Percentiles rank a stretch among this genome's conserved stretches.
phyloP scores from a whole-genome alignment of 1,139 yeast genomes.

The Yamadazyma aaseri region DNA sequence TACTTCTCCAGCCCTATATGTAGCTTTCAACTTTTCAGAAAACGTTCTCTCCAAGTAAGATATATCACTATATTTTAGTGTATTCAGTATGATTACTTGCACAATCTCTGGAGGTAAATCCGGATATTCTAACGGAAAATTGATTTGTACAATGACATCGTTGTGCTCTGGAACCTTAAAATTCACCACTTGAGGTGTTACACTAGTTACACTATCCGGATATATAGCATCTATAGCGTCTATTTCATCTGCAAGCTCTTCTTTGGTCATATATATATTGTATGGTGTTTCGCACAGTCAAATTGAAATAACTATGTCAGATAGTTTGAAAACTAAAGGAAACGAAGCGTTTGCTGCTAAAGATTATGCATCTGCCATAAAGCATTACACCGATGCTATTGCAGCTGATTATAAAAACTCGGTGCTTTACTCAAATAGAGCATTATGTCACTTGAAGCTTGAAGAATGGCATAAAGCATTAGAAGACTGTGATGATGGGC shows the following conservation, averaged over 20 bases:
- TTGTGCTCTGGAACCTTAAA: conserved; percentile 66
- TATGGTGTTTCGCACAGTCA: conserved; percentile 1
- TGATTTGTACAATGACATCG: conserved; percentile 55
- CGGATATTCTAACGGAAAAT: conserved; percentile 74
- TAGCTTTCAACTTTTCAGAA: conserved; percentile 47
- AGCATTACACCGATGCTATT: conserved; percentile 66
- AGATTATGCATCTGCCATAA: conserved; percentile 57
- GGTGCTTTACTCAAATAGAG: conserved; percentile 73
- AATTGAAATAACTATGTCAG: background rate
- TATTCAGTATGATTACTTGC: conserved; percentile 44
- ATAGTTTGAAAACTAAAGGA: conserved; percentile 51
- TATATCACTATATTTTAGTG: conserved; percentile 36
- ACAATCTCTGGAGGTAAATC: conserved; percentile 55
- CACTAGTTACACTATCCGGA: conserved; percentile 49
- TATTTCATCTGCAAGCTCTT: conserved; percentile 73
- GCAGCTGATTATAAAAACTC: conserved; percentile 55
- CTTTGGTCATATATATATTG: conserved; percentile 32
- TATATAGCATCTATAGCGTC: conserved; percentile 88
- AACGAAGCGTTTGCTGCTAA: conserved; percentile 61
- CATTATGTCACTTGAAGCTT: conserved; percentile 66
- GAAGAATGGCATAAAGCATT: conserved; percentile 57
- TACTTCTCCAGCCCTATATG: conserved; percentile 60
- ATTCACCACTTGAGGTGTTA: conserved; percentile 43
- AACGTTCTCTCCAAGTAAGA: conserved; percentile 44
- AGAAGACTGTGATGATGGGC: conserved; percentile 58